These are phyloP conservation scores for Naganishia randhawae DNA, from an alignment of 768 basidiomycete genomes.

Conservation along the genomic window DNA sequence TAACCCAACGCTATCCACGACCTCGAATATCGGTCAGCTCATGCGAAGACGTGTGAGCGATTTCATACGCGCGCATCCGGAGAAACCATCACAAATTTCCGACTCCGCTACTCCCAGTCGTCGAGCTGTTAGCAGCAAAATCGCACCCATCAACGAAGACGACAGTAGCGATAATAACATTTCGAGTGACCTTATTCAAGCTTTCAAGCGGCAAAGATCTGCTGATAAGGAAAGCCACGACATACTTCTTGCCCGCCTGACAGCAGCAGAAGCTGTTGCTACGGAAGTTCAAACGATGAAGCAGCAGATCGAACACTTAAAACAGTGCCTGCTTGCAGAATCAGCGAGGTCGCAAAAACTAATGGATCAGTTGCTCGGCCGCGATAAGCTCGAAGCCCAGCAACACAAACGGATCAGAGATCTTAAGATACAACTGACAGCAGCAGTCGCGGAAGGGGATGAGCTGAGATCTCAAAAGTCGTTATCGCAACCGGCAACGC, in stretches of 20 bases:
- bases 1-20: neutral
- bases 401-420: constrained; percentile 1
- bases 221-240: constrained; percentile 10
- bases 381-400: neutral
- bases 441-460: neutral
- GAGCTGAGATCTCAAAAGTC: neutral
- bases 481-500: neutral
- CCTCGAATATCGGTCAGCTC: constrained; percentile 31
- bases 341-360: constrained; percentile 7
- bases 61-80: constrained; percentile 32
- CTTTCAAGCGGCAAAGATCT: constrained; percentile 3
- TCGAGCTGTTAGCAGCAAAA: constrained; percentile 44
- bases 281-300: neutral
- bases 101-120: constrained; percentile 28
- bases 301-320: constrained; percentile 19
- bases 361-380: constrained; percentile 17
- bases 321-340: constrained; percentile 15
- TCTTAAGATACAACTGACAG: neutral
- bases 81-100: constrained; percentile 25
- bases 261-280: neutral
- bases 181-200: constrained; percentile 12
- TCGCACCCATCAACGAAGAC: constrained; percentile 34
- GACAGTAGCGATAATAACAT: constrained; percentile 5
- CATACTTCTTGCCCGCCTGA: constrained; percentile 3
- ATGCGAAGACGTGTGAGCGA: constrained; percentile 50